Base-by-base conservation (phyloP, 2,329 filamentous ascomycete genomes). In the Penicillium sp. region DNA sequence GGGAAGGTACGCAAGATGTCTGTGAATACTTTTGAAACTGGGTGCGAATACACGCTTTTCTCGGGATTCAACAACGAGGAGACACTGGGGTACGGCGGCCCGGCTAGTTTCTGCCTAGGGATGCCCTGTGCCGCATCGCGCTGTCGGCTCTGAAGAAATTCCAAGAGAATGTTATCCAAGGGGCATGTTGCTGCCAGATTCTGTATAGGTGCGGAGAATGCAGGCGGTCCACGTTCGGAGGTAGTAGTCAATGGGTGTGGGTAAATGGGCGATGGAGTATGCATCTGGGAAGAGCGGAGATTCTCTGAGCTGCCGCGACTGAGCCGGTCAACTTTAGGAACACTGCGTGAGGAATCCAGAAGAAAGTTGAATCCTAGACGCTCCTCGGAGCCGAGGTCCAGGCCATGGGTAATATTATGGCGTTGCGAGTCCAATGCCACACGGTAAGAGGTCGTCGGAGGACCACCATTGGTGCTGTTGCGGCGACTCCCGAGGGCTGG, bases 1-100 rank as follows among this genome's bases (percentile, higher is more conserved):
- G 89, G 88, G 60, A 95, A 95, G n/a, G 86, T 89, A 55, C 81
- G 78, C 10, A 95, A 75, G 50, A 95, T 89, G 67, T 95, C 89
- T 35, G 88, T 91, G 64, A 95, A 88, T 12, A 95, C 80, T 57
- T 88, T 88, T 6, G 88, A 92, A 1, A 95, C 75, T 1, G 88
- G 88, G 62, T 95, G 89, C 1, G 84, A 81, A 60, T 79, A 78
- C 7, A 74, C 74, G 52, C 76, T 78, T 42, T 78, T 77, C 34
- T 82, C 75, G 0, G 88, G 87, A 63, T 92, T 88, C 33, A 92
- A 79, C 4, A 95, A 78, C 1, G 86, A 87, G 0, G 84, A 85
- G 49, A 95, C 87, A 49, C 85, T 88, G 1, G 89, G 89, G 63
- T 95, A 91, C 12, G 81, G 77, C 0, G 89, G 89, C 0, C 88